Evolutionary conservation across 129 eudicot genomes (phyloP), one percentile per base, ranked within the genome.

Genomic region (Flaveria robusta): DNA sequence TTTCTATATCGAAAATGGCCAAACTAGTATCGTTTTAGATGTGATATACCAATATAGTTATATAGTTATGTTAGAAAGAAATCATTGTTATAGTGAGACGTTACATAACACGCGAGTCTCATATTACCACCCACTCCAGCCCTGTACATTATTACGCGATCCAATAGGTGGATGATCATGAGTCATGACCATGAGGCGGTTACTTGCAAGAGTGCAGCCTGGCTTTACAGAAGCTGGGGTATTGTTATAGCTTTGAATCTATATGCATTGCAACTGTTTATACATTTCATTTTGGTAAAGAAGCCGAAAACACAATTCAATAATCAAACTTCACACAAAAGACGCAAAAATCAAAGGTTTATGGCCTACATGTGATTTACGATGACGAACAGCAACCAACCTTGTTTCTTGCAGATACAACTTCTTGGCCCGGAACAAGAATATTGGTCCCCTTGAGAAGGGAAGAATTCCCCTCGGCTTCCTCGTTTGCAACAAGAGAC

Each of bases 401-500:
- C 74, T 82, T 87, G 77, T 81, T 78, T 16, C 68, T 83, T 12
- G 68, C 85, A 16, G 91, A 60, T 27, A 82, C 74, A 7, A 82
- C 85, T 59, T 85, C 92, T 49, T 79, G 88, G 19, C 89, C 85
- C 52, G 89, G 88, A 66, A 92, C 89, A 66, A 76, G 74, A 69
- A 92, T 87, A 77, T 85, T 71, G 4, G 87, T 89, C 72, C 97
- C 97, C 68, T 84, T 89, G 4, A 92, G 91, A 46, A 89, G 91
- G 10, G 97, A 71, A 2, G 88, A 77, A 67, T 46, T 86, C 52
- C 89, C 91, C 56, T 83, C 94, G 1, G 85, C 86, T 86, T 87
- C 89, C 71, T 89, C 97, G 56, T 89, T 92, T 66, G 97, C 92
- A 22, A 84, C 78, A 26, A 92, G 96, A n/a, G 92, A 64, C 74